Evolutionary conservation across 2,329 filamentous ascomycete species (phyloP).

Genomic region (Incumbomyces delicatus): DNA sequence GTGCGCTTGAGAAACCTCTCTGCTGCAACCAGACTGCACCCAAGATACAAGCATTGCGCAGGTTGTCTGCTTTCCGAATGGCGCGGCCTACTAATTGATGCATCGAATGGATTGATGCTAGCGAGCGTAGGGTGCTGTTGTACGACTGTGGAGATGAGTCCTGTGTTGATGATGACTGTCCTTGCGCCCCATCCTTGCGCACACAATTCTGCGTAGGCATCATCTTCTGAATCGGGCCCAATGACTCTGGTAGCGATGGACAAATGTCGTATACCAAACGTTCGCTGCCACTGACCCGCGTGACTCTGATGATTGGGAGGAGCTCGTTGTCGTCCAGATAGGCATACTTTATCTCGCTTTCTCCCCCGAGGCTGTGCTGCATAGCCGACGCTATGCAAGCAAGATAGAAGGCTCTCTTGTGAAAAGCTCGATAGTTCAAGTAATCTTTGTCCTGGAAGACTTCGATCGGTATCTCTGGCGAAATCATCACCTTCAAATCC

Average conservation of each 20-base stretch:
- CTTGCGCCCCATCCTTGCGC: slow-evolving; percentile 41
- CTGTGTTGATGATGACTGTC: slow-evolving; percentile 8
- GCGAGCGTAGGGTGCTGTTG: slow-evolving; percentile 73
- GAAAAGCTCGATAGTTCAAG: slow-evolving; percentile 84
- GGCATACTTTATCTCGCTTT: slow-evolving; percentile 53
- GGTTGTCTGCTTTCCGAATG: slow-evolving; percentile 59
- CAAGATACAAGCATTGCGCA: slow-evolving; percentile 73
- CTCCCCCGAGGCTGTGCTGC: slow-evolving; percentile 45
- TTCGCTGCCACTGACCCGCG: slow-evolving; percentile 20
- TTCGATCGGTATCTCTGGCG: slow-evolving; percentile 69
- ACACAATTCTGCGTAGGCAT: slow-evolving; percentile 61
- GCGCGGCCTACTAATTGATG: slow-evolving; percentile 64
- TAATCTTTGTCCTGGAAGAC: slow-evolving; percentile 94
- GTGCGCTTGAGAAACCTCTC: slow-evolving; percentile 62
- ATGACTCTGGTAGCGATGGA: slow-evolving; percentile 57
- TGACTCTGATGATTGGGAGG: slow-evolving; percentile 55
- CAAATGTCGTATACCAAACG: slow-evolving; percentile 51
- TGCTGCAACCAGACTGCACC: slow-evolving; percentile 85
- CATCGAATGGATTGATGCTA: slow-evolving; percentile 63
- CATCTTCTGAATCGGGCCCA: slow-evolving; percentile 65
- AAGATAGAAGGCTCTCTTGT: slow-evolving; percentile 86
- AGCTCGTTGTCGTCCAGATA: slow-evolving; percentile 64
- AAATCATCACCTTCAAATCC: slow-evolving; percentile 60
- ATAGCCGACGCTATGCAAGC: slow-evolving; percentile 68
- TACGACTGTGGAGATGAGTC: slow-evolving; percentile 65